Conservation (phyloP, 1,139 yeast species). For the Pichia sp. region DNA sequence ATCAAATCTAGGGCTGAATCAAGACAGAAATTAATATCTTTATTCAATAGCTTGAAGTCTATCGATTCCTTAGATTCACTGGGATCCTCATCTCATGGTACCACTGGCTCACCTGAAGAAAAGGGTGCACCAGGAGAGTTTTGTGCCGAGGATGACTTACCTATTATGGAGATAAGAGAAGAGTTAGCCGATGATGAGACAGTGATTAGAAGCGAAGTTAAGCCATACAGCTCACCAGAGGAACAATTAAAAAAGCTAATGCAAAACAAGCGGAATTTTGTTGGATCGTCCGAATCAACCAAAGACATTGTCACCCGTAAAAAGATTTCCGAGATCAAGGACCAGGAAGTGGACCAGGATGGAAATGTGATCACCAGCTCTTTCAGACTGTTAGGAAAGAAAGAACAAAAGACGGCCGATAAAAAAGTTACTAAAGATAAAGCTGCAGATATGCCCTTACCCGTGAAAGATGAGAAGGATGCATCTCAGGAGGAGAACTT, state of each 20-base stretch:
- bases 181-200: conserved; percentile 78
- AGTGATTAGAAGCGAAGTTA: conserved; percentile 38
- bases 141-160: conserved; percentile 34
- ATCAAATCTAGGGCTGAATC: conserved; percentile 40
- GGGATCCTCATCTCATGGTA: too few relatives aligned
- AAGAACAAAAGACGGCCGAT: neutral
- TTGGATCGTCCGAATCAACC: too few relatives aligned
- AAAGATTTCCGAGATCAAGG: neutral
- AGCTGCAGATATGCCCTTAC: conserved; percentile 57
- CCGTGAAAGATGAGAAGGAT: neutral
- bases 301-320: too few relatives aligned
- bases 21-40: conserved; percentile 27
- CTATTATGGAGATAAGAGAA: conserved; percentile 77
- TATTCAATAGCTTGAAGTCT: conserved; percentile 25
- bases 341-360: neutral
- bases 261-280: neutral
- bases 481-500: conserved; percentile 9
- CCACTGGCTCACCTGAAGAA: neutral
- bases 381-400: neutral
- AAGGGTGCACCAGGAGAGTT: too few relatives aligned
- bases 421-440: conserved; percentile 57
- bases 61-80: conserved; percentile 16
- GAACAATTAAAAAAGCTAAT: conserved; percentile 9
- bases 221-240: conserved; percentile 22
- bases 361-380: neutral